A percentile compares a stretch with the other conserved stretches of the same genome.
These are phyloP conservation scores for Hansenula sp. DNA, from an alignment of 1,139 yeast species.

Conservation along the genomic window DNA sequence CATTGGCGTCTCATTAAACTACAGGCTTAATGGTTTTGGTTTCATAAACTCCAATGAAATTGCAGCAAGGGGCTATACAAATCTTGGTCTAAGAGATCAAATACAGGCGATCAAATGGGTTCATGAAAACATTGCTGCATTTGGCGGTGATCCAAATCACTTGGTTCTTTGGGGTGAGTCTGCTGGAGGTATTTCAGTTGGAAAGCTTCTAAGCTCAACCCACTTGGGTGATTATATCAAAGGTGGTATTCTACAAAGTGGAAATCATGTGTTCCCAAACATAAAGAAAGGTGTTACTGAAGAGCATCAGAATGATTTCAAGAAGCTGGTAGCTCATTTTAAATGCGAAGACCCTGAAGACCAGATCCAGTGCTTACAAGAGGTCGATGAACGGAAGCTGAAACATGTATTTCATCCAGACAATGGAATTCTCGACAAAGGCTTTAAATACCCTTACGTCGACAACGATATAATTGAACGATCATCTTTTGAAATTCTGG, in stretches of 20 bases:
- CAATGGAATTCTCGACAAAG: conserved; percentile 5
- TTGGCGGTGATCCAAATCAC: conserved; percentile 34
- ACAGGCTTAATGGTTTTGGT: conserved; percentile 31
- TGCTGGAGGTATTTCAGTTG: conserved; percentile 33
- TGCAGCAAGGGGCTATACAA: conserved; percentile 18
- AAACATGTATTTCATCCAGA: conserved; percentile 13
- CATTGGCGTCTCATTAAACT: conserved; percentile 32
- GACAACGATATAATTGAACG: conserved; percentile 17
- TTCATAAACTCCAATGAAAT: conserved; percentile 24
- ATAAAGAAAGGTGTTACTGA: conserved; percentile 5
- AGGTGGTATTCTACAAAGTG: conserved; percentile 26
- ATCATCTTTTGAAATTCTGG: conserved; percentile 8
- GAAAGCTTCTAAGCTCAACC: conserved; percentile 23
- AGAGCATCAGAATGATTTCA: conserved; percentile 9
- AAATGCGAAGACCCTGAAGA: conserved; percentile 14
- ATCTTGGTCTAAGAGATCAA: conserved; percentile 31
- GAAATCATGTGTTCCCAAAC: conserved; percentile 12
- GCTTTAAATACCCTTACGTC: conserved; percentile 6
- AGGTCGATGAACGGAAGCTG: conserved; percentile 7
- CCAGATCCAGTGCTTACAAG: conserved; percentile 16
- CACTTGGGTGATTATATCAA: conserved; percentile 22
- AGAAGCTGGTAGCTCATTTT: conserved; percentile 8
- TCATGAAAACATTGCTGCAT: conserved; percentile 26
- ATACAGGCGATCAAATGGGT: conserved; percentile 33
- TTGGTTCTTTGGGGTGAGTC: conserved; percentile 34